phyloP scores from a whole-genome alignment of 805 yeast species.

The Wickerhamomyces hampshirensis region DNA sequence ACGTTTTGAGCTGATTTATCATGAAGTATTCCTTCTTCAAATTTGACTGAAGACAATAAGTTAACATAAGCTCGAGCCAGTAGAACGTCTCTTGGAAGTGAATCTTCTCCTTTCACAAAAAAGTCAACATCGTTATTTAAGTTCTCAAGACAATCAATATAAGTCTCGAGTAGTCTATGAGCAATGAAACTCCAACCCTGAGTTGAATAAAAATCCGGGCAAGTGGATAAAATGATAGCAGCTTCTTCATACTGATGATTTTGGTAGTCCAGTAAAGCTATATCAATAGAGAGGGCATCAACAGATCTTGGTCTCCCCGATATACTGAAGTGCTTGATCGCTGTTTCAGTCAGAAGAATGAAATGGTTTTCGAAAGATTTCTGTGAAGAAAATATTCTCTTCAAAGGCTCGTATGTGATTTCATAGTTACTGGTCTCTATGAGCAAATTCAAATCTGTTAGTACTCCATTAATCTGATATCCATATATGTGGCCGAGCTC shows the following conservation, averaged over 20 bases:
- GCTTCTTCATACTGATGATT: conserved; percentile 55
- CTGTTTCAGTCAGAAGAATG: conserved; percentile 48
- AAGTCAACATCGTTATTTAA: conserved; percentile 24
- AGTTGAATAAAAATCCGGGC: conserved; percentile 61
- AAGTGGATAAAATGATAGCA: conserved; percentile 55
- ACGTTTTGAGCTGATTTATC: neutral
- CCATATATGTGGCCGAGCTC: conserved; percentile 27
- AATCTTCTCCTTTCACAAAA: conserved; percentile 8
- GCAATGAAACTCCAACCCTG: conserved; percentile 78
- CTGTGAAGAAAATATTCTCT: conserved; percentile 25
- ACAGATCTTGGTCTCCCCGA: conserved; percentile 60
- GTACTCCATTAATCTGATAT: conserved; percentile 29
- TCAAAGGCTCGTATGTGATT: conserved; percentile 16
- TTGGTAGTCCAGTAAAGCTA: conserved; percentile 66
- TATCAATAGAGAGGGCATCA: conserved; percentile 71
- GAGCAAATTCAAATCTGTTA: conserved; percentile 14
- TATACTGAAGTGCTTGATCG: conserved; percentile 46
- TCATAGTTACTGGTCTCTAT: neutral
- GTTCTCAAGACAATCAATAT: conserved; percentile 61
- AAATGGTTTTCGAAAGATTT: conserved; percentile 38
- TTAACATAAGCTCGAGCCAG: conserved; percentile 9
- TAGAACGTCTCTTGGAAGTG: conserved; percentile 3
- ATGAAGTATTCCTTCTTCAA: neutral
- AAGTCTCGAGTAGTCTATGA: conserved; percentile 56
- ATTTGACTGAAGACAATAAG: conserved; percentile 4